Evolutionary conservation across 371 early-diverging fungal species (phyloP).

Genomic region (Rhizopus microsporus): DNA sequence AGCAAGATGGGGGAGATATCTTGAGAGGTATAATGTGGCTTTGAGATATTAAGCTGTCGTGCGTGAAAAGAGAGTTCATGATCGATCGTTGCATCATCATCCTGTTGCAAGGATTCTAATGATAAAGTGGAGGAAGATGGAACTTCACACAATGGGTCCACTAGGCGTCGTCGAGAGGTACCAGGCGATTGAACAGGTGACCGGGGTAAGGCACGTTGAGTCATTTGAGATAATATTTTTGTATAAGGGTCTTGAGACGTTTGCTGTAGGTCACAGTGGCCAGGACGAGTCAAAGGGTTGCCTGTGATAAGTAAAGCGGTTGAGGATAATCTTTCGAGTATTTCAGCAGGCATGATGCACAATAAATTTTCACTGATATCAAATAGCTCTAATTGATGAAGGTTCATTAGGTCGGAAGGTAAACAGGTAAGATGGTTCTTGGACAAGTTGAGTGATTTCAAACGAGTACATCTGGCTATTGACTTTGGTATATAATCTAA

Average conservation of each 20-base stretch:
- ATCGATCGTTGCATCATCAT: slow-evolving; percentile 48
- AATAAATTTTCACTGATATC: slow-evolving; percentile 65
- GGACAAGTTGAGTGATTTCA: slow-evolving; percentile 54
- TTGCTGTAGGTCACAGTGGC: slow-evolving; percentile 40
- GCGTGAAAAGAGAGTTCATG: slow-evolving; percentile 46
- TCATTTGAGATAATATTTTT: slow-evolving; percentile 51
- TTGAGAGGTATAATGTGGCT: slow-evolving; percentile 17
- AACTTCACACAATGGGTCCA: not conserved
- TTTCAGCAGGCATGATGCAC: slow-evolving; percentile 64
- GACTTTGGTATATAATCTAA: slow-evolving; percentile 61
- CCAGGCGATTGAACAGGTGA: slow-evolving; percentile 20
- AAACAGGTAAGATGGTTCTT: slow-evolving; percentile 61
- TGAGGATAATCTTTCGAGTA: slow-evolving; percentile 55
- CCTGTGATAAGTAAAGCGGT: slow-evolving; percentile 61
- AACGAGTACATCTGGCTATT: slow-evolving; percentile 43
- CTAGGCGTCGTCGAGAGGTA: slow-evolving; percentile 11
- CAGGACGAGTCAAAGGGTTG: slow-evolving; percentile 61
- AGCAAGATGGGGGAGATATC: not conserved
- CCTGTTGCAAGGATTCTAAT: slow-evolving; percentile 19
- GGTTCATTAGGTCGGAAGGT: slow-evolving; percentile 58
- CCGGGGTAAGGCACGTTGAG: slow-evolving; percentile 49
- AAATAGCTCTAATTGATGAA: slow-evolving; percentile 53
- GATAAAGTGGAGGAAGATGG: not conserved
- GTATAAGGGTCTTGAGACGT: slow-evolving; percentile 47
- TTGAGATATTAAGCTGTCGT: slow-evolving; percentile 42